phyloP scores from a whole-genome alignment of 192 early-diverging fungal species.

The Chytriomyces sp. region DNA sequence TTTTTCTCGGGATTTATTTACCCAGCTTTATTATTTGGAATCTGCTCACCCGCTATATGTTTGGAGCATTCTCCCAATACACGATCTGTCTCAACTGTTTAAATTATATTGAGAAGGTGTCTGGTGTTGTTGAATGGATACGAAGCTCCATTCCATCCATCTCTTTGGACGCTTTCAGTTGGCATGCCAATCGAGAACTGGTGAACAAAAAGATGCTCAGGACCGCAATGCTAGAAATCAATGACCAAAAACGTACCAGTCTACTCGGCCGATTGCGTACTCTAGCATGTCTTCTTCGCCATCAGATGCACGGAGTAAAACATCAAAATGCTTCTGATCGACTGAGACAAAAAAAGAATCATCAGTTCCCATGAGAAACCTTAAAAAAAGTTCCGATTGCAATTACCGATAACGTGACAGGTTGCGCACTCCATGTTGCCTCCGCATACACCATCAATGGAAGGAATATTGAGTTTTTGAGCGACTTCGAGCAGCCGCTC shows the following conservation, averaged over 20 bases:
- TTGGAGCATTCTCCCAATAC: neutral
- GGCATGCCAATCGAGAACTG: slow-evolving; percentile 35
- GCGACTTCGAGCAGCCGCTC: slow-evolving; percentile 56
- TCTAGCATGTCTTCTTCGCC: slow-evolving; percentile 69
- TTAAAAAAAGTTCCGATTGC: neutral
- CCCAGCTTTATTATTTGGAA: neutral
- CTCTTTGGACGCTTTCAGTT: slow-evolving; percentile 25
- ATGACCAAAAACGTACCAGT: slow-evolving; percentile 6
- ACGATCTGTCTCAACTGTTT: neutral
- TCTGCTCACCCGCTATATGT: neutral
- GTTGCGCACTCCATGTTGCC: slow-evolving; percentile 68
- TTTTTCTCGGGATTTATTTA: neutral
- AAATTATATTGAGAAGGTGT: neutral
- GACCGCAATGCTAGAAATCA: neutral
- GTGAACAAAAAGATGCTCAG: neutral
- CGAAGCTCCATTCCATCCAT: slow-evolving; percentile 28
- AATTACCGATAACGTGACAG: slow-evolving; percentile 59
- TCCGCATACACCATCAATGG: slow-evolving; percentile 62
- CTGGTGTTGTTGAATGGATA: neutral
- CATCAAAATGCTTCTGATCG: slow-evolving; percentile 44
- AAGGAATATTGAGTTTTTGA: slow-evolving; percentile 48
- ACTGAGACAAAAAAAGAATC: slow-evolving; percentile 26
- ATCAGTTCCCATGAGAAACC: neutral
- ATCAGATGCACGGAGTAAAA: slow-evolving; percentile 51
- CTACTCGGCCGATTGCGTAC: slow-evolving; percentile 44